Base-by-base conservation (phyloP, 129 eudicot species). In the Calendula officinalis region DNA sequence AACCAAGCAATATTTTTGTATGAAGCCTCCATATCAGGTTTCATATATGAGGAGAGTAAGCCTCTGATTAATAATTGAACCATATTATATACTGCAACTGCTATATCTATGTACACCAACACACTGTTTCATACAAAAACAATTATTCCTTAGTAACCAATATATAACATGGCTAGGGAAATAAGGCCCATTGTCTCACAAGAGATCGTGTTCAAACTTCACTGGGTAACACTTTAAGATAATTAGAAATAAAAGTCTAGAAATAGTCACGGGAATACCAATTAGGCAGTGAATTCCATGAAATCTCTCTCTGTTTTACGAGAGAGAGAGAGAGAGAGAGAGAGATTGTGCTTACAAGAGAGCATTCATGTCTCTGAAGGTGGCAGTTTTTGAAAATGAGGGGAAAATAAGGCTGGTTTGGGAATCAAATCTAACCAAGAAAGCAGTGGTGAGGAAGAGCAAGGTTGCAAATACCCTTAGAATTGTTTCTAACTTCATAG, bases 11-110 rank as follows among this genome's bases (percentile, higher is more conserved):
- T 52, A 52, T 72, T 42, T 59, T 38, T 78, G 78, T 56, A 42
- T 13, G 78, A 54, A 37, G 37, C 42, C 4, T 39, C 57, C 52
- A 47, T 64, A 30, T 75, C 71, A 13, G 22, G 62, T 37, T 30
- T 64, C 9, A 22, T 6, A 35, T 32, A 48, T 7, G 64, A 46
- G 6, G 83, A 75, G 34, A 63, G 44, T 12, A 71, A 14, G 38
- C 56, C 52, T 61, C 73, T 51, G 55, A 75, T 59, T 39, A 79
- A 22, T 5, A 88, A 47, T 9, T 74, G 91, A 64, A 77, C 30
- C 56, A 88, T 42, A 58, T 77, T 84, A 73, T 78, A 84, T 10
- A 45, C 87, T 36, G 87, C 96, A 15, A 77, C 96, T 34, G 77
- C 86, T 46, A 69, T 46, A 53, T 75, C 80, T 49, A 88, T 69